Evolutionary conservation across 2,329 filamentous ascomycete genomes (phyloP).

Genomic region (Lojkania enalia): DNA sequence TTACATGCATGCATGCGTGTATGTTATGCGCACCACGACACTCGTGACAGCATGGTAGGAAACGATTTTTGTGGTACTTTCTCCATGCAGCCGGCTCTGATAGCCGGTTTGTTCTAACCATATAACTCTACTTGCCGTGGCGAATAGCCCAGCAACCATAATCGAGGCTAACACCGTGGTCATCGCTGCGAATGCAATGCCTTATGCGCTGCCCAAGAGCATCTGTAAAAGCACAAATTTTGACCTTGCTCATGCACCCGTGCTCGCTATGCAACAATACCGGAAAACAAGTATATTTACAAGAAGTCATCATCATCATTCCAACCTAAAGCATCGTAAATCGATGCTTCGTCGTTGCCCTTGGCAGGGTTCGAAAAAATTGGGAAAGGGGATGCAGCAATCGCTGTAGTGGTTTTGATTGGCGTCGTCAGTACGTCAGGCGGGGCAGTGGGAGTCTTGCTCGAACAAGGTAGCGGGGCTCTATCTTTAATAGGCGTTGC

Average conservation of each 20-base stretch:
- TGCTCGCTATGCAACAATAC: constrained; percentile 37
- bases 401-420: constrained; percentile 14
- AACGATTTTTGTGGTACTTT: no score
- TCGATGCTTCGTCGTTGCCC: constrained; percentile 25
- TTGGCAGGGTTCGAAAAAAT: constrained; percentile 16
- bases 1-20: no score
- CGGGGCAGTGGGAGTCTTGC: constrained; percentile 7
- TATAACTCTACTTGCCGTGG: no score
- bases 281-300: constrained; percentile 3
- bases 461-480: constrained; percentile 5
- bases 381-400: constrained; percentile 12
- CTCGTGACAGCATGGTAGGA: no score
- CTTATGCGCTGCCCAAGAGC: constrained; percentile 20
- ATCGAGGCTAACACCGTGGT: neutral
- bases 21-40: no score
- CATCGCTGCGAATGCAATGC: no score
- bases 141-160: neutral
- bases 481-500: constrained; percentile 36
- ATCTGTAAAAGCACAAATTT: constrained; percentile 14
- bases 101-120: no score
- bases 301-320: constrained; percentile 46
- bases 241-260: constrained; percentile 3
- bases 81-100: no score
- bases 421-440: constrained; percentile 25
- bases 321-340: constrained; percentile 53